Conservation (phyloP, 495 filamentous ascomycete genomes). For the Coniosporium apollinis region DNA sequence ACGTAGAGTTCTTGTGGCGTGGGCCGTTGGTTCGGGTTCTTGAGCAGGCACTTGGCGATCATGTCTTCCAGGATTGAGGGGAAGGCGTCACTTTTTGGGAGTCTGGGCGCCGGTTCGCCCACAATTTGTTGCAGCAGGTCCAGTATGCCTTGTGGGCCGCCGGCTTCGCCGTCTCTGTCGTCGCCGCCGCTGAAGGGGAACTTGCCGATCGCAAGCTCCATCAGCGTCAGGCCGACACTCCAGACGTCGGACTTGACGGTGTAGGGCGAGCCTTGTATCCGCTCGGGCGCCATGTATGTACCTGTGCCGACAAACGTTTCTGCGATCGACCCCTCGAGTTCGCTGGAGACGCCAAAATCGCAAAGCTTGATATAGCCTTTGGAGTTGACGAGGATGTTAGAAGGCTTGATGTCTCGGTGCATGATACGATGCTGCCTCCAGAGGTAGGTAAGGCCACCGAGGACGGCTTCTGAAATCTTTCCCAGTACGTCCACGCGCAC, state of each 20-base stretch:
- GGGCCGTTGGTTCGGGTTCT: conserved; percentile 70
- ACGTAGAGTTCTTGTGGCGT: conserved; percentile 77
- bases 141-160: conserved; percentile 79
- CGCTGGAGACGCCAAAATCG: conserved; percentile 93
- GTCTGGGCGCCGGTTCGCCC: conserved; percentile 78
- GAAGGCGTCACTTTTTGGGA: conserved; percentile 95
- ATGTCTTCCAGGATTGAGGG: conserved; percentile 87
- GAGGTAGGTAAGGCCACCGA: conserved; percentile 85
- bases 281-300: conserved; percentile 97
- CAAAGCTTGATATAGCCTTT: conserved; percentile 90
- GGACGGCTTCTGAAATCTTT: conserved; percentile 96
- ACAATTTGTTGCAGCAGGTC: conserved; percentile 96
- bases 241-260: conserved; percentile 97
- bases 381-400: conserved; percentile 90
- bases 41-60: conserved; percentile 87
- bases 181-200: conserved; percentile 77
- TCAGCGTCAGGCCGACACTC: conserved; percentile 90
- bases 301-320: conserved; percentile 97
- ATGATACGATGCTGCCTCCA: conserved; percentile 92
- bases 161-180: conserved; percentile 48
- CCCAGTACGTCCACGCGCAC: conserved; percentile 95
- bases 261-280: conserved; percentile 91
- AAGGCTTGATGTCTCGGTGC: conserved; percentile 97
- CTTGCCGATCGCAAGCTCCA: conserved; percentile 91
- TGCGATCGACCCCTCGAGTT: conserved; percentile 90